These are phyloP conservation scores for Lumnitzera littorea DNA, from an alignment of 345 rosid species.

Conservation along the genomic window DNA sequence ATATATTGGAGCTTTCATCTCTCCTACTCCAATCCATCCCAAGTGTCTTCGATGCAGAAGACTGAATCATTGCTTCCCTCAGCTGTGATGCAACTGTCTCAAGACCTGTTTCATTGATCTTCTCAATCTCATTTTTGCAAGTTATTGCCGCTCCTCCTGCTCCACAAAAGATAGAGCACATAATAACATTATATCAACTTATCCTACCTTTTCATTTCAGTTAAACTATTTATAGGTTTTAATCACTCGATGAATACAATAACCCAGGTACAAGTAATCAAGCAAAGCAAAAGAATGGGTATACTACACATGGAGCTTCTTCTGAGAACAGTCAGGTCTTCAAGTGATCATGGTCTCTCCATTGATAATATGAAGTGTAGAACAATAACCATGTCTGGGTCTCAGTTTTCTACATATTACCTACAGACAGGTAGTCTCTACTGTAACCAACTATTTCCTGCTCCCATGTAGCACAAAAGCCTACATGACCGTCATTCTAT, in stretches of 20 bases:
- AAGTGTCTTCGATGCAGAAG: conserved; percentile 29
- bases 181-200: not conserved
- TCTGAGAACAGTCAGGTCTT: no score
- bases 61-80: conserved; percentile 44
- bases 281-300: no score
- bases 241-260: not conserved
- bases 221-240: not conserved
- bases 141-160: conserved; percentile 95
- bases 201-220: not conserved
- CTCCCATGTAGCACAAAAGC: no score
- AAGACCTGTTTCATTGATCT: conserved; percentile 64
- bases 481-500: no score
- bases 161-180: not conserved
- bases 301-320: no score
- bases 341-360: no score
- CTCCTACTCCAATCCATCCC: conserved; percentile 96
- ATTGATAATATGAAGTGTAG: no score
- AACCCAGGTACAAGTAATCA: no score
- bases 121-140: conserved; percentile 81
- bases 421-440: no score
- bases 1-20: conserved; percentile 41
- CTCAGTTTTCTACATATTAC: no score
- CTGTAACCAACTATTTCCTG: no score
- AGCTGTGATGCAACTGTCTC: conserved; percentile 51
- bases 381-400: no score